A percentile compares a stretch with the other conserved stretches of the same genome.
Evolutionary conservation across 73 alveolate species (phyloP).

Genomic region (Paraurostyla sp.): DNA sequence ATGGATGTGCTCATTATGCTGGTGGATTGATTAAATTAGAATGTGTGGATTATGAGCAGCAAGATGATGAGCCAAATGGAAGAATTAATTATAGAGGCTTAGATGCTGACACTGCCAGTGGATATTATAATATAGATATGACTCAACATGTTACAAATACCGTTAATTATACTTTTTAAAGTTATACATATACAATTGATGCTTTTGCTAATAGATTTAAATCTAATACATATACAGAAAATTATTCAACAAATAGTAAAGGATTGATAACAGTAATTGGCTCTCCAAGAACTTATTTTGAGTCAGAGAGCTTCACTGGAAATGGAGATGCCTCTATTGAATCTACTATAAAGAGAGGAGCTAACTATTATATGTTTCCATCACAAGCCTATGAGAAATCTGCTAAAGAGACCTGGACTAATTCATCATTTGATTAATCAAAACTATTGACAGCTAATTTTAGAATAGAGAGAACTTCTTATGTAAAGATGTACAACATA

Average conservation of each 20-base stretch:
- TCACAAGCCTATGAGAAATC: no score
- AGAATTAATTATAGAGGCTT: no score
- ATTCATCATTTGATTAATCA: neutral
- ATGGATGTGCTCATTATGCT: neutral
- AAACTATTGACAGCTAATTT: neutral
- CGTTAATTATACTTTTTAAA: no score
- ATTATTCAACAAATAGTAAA: neutral
- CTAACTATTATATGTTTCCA: neutral
- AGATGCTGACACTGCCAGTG: no score
- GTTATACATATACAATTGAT: neutral
- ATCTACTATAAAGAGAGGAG: neutral
- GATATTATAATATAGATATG: no score
- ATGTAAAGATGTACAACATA: neutral
- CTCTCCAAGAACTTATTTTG: constrained; percentile 19
- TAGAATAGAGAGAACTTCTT: neutral
- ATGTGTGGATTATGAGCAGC: no score
- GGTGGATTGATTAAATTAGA: neutral
- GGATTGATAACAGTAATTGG: neutral
- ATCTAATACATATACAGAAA: neutral
- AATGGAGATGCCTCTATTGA: constrained; percentile 1
- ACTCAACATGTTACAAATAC: no score
- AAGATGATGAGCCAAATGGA: no score
- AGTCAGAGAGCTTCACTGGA: neutral
- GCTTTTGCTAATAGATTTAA: neutral
- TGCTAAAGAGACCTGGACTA: neutral